phyloP scores from a whole-genome alignment of 2,329 filamentous ascomycete species.

The Cladobotryum mycophilum region DNA sequence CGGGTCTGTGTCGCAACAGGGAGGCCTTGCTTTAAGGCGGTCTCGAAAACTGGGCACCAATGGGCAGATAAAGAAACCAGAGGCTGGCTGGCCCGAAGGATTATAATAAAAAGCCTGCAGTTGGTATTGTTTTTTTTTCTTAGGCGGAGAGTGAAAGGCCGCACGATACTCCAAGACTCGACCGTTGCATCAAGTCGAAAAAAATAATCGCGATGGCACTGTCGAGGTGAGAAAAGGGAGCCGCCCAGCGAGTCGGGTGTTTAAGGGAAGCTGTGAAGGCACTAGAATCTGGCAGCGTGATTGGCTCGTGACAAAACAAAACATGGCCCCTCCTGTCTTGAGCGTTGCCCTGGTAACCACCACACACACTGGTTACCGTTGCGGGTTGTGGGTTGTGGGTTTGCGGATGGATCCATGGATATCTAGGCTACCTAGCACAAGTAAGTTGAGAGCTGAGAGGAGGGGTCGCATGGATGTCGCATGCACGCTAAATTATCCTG shows the following conservation, averaged over 20 bases:
- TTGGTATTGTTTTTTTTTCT: background rate
- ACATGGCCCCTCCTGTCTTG: conserved; percentile 14
- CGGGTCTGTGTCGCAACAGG: background rate
- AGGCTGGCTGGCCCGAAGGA: background rate
- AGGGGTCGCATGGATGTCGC: background rate
- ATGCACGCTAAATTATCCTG: conserved; percentile 8
- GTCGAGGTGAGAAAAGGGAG: conserved; percentile 19
- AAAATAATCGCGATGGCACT: conserved; percentile 16
- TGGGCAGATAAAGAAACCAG: background rate
- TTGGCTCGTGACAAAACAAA: conserved; percentile 29
- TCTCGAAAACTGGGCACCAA: background rate
- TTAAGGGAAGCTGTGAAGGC: conserved; percentile 24
- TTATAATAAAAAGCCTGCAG: background rate
- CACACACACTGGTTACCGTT: conserved; percentile 1
- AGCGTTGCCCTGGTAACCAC: conserved; percentile 24
- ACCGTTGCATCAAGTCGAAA: background rate
- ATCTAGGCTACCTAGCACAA: no score
- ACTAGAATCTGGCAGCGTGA: conserved; percentile 16
- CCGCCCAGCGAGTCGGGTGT: conserved; percentile 23
- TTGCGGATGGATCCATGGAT: background rate
- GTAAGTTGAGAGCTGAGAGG: conserved; percentile 8
- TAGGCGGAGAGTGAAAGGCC: conserved; percentile 1
- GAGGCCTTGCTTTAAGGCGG: background rate
- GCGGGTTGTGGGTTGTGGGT: background rate
- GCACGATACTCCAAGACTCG: no score